These are phyloP conservation scores for Trifolium fragiferum DNA, from an alignment of 306 rosid genomes.

Conservation along the genomic window DNA sequence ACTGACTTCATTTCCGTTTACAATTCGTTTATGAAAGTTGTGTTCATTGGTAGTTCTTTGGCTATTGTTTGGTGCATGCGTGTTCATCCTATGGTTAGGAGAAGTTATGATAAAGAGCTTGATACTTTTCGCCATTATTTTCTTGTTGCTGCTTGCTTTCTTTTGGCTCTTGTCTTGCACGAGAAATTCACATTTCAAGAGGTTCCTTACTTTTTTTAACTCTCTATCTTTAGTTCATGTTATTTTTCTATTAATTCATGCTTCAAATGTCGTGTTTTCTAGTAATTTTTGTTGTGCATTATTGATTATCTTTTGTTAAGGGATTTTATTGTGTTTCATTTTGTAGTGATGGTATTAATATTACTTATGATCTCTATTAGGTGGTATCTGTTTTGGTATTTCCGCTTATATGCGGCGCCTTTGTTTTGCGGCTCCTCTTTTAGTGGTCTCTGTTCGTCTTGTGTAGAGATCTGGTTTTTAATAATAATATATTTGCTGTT, in stretches of 20 bases:
- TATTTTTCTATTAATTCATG: neutral
- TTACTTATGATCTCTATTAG: no score
- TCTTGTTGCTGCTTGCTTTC: constrained; percentile 62
- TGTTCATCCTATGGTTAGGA: constrained; percentile 62
- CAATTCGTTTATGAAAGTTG: constrained; percentile 82
- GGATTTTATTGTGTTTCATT: constrained; percentile 18
- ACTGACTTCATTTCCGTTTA: constrained; percentile 79
- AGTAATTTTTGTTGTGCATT: no score
- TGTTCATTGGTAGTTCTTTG: constrained; percentile 73
- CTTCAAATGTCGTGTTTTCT: no score
- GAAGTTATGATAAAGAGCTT: constrained; percentile 74
- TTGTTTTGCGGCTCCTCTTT: no score
- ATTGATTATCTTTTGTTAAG: neutral
- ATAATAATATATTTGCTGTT: no score
- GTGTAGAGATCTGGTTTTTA: no score
- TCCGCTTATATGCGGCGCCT: no score
- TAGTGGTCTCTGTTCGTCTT: no score
- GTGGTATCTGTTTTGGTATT: no score
- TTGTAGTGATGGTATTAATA: no score
- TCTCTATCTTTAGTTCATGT: neutral
- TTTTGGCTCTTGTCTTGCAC: constrained; percentile 67
- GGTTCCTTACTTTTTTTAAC: constrained; percentile 48
- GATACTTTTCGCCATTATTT: constrained; percentile 84
- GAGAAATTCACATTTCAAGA: constrained; percentile 79
- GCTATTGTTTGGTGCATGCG: constrained; percentile 90